phyloP scores from a whole-genome alignment of 768 basidiomycete species.

The Hericium erinaceus region DNA sequence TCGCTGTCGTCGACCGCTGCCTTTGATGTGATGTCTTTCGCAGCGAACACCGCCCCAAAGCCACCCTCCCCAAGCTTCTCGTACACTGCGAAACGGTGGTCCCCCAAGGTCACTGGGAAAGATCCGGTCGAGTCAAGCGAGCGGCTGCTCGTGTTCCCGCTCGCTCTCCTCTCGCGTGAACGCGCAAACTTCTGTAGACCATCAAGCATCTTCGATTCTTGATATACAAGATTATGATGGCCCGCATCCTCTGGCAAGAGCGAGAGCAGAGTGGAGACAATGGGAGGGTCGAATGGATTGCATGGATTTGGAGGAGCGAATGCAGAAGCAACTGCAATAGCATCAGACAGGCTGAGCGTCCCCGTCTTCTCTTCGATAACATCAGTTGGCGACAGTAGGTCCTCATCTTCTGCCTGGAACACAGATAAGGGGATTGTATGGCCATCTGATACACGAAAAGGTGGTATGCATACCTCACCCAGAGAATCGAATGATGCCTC shows the following conservation, averaged over 20 bases:
- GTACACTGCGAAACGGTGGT: constrained; percentile 55
- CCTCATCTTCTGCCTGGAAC: constrained; percentile 2
- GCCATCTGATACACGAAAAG: constrained; percentile 5
- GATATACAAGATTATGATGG: constrained; percentile 48
- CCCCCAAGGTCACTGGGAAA: constrained; percentile 53
- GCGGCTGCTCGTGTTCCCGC: constrained; percentile 24
- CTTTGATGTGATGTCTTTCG: constrained; percentile 38
- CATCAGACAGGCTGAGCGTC: constrained; percentile 55
- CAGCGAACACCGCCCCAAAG: constrained; percentile 92
- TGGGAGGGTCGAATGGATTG: constrained; percentile 68
- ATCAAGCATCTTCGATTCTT: constrained; percentile 52
- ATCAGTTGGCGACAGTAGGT: constrained; percentile 8
- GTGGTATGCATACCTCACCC: constrained; percentile 2
- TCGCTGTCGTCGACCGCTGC: constrained; percentile 34
- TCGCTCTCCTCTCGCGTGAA: constrained; percentile 25
- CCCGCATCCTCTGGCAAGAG: constrained; percentile 49
- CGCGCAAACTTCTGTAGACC: constrained; percentile 66
- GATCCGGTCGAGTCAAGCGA: constrained; percentile 25
- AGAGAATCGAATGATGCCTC: constrained; percentile 8
- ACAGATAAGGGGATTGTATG: constrained; percentile 10
- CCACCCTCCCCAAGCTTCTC: constrained; percentile 96
- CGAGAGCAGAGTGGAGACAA: constrained; percentile 56
- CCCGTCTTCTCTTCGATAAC: constrained; percentile 54
- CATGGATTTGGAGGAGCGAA: constrained; percentile 83
- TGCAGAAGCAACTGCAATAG: constrained; percentile 47